These are phyloP conservation scores for Barnettozyma pratensis DNA, from an alignment of 805 yeast genomes.

Conservation along the genomic window DNA sequence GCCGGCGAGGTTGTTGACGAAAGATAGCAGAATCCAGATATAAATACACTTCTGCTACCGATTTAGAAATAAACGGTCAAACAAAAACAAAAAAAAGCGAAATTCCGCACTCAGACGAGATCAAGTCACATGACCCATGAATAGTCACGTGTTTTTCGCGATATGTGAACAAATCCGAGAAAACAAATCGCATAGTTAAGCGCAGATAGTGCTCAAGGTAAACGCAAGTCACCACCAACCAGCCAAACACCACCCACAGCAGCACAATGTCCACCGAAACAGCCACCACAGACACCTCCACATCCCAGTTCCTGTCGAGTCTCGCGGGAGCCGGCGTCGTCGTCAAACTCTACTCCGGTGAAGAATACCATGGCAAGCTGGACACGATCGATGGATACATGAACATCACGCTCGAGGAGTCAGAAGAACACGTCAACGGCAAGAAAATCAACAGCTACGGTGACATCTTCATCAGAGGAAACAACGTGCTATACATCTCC, in stretches of 20 bases:
- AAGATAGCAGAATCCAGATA: no score
- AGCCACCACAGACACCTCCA: slow-evolving; percentile 9
- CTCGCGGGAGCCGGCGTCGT: slow-evolving; percentile 76
- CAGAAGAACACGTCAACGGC: slow-evolving; percentile 58
- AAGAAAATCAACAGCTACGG: slow-evolving; percentile 51
- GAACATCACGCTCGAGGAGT: slow-evolving; percentile 83
- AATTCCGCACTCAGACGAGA: no score
- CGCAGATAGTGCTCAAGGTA: no score
- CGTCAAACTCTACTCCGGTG: slow-evolving; percentile 83
- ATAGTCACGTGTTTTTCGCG: not conserved
- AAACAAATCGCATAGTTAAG: slow-evolving; percentile 1
- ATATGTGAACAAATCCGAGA: not conserved
- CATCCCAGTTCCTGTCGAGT: slow-evolving; percentile 67
- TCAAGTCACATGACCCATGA: not conserved
- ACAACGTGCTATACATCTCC: slow-evolving; percentile 43
- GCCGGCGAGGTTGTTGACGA: no score
- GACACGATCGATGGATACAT: slow-evolving; percentile 95
- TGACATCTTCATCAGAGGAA: slow-evolving; percentile 84
- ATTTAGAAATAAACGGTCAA: not conserved
- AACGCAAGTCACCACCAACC: no score
- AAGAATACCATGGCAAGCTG: slow-evolving; percentile 69
- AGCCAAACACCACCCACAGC: not conserved
- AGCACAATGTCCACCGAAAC: slow-evolving; percentile 8
- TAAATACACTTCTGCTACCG: no score
- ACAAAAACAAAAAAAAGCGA: not conserved